A percentile compares a stretch with the other conserved stretches of the same genome.
These are phyloP conservation scores for Pleurotus ostreatus DNA, from an alignment of 768 basidiomycete species.

Conservation along the genomic window DNA sequence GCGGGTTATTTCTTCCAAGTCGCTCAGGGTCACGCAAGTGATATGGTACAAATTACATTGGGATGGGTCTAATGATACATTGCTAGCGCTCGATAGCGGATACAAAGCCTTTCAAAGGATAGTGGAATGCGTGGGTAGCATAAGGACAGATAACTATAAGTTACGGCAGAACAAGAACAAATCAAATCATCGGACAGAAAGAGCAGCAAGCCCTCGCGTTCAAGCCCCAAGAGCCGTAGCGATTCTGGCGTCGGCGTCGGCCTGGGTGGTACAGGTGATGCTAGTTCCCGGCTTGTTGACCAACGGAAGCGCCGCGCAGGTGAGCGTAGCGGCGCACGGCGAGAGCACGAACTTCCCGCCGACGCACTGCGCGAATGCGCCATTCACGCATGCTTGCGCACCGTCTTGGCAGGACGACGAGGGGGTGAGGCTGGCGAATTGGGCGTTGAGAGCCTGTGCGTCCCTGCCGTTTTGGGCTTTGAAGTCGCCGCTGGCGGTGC, in stretches of 20 bases:
- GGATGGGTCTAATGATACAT: too few species aligned
- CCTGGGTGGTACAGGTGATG: constrained; percentile 36
- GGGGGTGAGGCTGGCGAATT: constrained; percentile 35
- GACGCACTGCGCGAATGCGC: constrained; percentile 47
- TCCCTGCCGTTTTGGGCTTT: constrained; percentile 31
- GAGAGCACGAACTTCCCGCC: constrained; percentile 30
- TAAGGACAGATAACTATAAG: too few species aligned
- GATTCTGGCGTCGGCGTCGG: constrained; percentile 42
- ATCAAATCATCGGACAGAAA: too few species aligned
- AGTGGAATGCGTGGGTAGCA: too few species aligned
- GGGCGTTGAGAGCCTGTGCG: constrained; percentile 33
- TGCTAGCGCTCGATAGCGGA: too few species aligned
- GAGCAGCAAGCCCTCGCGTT: background rate
- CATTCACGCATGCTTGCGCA: constrained; percentile 40
- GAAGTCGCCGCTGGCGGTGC: constrained; percentile 17
- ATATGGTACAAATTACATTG: too few species aligned
- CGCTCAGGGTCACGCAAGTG: too few species aligned
- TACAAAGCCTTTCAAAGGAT: too few species aligned
- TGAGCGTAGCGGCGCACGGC: constrained; percentile 23
- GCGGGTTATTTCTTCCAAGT: too few species aligned
- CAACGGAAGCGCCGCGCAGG: constrained; percentile 38
- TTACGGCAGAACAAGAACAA: too few species aligned
- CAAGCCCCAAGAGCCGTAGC: constrained; percentile 30
- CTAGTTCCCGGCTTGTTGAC: constrained; percentile 39
- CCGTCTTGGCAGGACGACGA: constrained; percentile 36